Conservation (phyloP, 805 yeast genomes). For the Suhomyces prunicola region DNA sequence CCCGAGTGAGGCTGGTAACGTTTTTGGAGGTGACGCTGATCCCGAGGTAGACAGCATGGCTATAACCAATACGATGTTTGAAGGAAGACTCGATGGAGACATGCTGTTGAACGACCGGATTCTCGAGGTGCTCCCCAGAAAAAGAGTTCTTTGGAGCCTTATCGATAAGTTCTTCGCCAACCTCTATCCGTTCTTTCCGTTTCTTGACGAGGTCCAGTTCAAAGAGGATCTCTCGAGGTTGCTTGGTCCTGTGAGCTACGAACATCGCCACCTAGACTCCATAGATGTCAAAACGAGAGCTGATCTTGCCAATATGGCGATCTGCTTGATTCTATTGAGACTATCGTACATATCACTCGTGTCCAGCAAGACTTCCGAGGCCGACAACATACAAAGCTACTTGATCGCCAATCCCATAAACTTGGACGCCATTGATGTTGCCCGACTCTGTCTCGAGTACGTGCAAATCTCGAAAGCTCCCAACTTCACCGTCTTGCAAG, state of each 20-base stretch:
- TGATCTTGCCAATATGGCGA: slow-evolving; percentile 34
- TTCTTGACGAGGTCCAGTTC: slow-evolving; percentile 56
- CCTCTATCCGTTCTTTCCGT: slow-evolving; percentile 65
- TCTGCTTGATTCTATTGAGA: slow-evolving; percentile 30
- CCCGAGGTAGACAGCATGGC: neutral
- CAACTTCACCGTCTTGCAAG: slow-evolving; percentile 11
- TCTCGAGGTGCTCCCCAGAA: slow-evolving; percentile 48
- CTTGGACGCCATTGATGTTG: slow-evolving; percentile 16
- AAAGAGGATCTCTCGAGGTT: slow-evolving; percentile 41
- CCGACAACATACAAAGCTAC: slow-evolving; percentile 16
- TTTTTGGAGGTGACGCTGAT: neutral
- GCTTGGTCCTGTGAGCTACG: slow-evolving; percentile 35
- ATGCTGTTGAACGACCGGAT: slow-evolving; percentile 41
- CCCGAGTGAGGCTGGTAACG: neutral
- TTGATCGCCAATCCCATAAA: slow-evolving; percentile 20
- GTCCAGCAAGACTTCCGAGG: slow-evolving; percentile 25
- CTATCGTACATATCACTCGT: slow-evolving; percentile 34
- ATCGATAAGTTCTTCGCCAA: slow-evolving; percentile 57
- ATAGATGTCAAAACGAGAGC: slow-evolving; percentile 27
- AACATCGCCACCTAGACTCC: slow-evolving; percentile 17
- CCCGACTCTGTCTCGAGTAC: slow-evolving; percentile 20
- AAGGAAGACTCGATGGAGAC: slow-evolving; percentile 27
- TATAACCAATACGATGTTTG: slow-evolving; percentile 11
- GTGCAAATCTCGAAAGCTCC: slow-evolving; percentile 12
- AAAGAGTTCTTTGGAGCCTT: slow-evolving; percentile 52